phyloP scores from a whole-genome alignment of 2,329 filamentous ascomycete genomes.

The Dendryphion nanum region DNA sequence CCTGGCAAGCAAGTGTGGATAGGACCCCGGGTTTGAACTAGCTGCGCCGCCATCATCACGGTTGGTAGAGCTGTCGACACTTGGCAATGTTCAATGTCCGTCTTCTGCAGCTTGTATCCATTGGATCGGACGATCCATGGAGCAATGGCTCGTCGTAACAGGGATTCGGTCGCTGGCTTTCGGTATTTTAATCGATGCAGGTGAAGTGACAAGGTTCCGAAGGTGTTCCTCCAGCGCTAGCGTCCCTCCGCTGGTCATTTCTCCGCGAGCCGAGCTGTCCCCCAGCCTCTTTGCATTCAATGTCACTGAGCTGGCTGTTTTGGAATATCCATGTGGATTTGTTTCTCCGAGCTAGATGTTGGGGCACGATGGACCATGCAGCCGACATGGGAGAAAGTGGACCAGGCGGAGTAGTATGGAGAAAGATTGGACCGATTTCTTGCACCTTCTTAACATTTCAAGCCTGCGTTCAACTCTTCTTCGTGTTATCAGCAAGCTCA shows the following conservation, averaged over 20 bases:
- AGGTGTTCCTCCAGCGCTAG: neutral
- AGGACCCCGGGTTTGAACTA: neutral
- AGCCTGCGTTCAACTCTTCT: neutral
- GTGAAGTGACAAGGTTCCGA: neutral
- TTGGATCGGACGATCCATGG: neutral
- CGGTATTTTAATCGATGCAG: neutral
- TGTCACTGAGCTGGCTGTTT: too few relatives aligned
- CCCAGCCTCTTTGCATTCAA: neutral
- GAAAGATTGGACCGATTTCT: neutral
- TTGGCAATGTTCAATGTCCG: neutral
- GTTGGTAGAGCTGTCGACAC: neutral
- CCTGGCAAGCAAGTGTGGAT: neutral
- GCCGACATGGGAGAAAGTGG: neutral
- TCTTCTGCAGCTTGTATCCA: neutral
- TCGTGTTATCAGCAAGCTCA: neutral
- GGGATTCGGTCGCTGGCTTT: neutral
- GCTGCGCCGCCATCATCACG: too few relatives aligned
- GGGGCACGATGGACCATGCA: neutral
- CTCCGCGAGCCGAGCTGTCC: neutral
- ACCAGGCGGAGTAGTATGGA: neutral
- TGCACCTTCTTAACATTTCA: conserved; percentile 1
- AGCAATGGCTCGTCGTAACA: neutral
- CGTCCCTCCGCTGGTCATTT: neutral
- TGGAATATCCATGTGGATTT: too few relatives aligned
- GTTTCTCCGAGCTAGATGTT: neutral